Percentiles rank a stretch among this genome's conserved stretches.
phyloP scores from a whole-genome alignment of 345 rosid genomes.

The Sisymbrium altissimum region DNA sequence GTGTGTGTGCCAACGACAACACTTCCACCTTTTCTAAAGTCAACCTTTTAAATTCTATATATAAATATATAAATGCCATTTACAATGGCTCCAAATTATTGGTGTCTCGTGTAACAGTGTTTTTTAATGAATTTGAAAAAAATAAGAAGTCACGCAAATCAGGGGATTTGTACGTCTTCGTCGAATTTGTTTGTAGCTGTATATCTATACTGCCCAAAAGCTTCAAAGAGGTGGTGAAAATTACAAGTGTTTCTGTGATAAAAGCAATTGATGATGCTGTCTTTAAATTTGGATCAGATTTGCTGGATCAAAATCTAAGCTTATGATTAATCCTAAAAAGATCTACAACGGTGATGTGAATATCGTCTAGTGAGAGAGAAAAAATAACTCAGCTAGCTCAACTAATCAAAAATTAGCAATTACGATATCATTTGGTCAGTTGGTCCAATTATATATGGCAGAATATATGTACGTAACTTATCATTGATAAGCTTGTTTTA shows the following conservation, averaged over 20 bases:
- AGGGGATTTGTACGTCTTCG: not conserved
- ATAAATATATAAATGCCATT: not conserved
- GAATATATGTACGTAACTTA: not conserved
- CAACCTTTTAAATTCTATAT: conserved; percentile 13
- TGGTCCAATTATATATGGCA: not conserved
- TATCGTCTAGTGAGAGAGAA: not conserved
- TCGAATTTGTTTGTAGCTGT: not conserved
- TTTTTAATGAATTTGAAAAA: not conserved
- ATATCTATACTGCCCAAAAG: not conserved
- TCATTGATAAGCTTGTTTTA: not conserved
- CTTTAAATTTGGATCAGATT: not conserved
- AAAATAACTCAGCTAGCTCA: not conserved
- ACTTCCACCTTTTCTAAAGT: conserved; percentile 32
- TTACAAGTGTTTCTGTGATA: not conserved
- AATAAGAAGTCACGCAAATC: not conserved
- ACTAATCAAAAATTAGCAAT: not conserved
- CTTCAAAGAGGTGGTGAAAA: not conserved
- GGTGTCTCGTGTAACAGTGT: not conserved
- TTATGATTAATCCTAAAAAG: not conserved
- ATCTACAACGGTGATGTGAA: not conserved
- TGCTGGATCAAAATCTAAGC: not conserved
- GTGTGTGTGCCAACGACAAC: conserved; percentile 33
- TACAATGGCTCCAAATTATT: not conserved
- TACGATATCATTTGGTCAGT: not conserved
- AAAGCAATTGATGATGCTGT: not conserved